These are phyloP conservation scores for Albatrellus ellisii DNA, from an alignment of 768 basidiomycete genomes.

Conservation along the genomic window DNA sequence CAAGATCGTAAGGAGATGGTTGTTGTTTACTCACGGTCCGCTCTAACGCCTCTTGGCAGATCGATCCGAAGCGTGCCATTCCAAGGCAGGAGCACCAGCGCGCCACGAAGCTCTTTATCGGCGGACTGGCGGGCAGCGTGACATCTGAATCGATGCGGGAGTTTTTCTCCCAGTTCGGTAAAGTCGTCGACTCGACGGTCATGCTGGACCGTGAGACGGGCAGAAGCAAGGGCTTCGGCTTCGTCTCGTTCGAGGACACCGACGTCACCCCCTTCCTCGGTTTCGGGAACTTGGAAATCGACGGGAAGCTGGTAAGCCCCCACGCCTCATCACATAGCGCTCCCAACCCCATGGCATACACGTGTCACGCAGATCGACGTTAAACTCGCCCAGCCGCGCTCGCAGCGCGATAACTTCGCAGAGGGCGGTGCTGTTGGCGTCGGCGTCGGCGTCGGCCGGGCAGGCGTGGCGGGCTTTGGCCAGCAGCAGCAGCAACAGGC, in stretches of 20 bases:
- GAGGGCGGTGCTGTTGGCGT: constrained; percentile 3
- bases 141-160: constrained; percentile 86
- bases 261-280: constrained; percentile 79
- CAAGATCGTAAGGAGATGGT: constrained; percentile 52
- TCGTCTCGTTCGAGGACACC: constrained; percentile 86
- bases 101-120: constrained; percentile 90
- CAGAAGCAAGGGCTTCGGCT: constrained; percentile 91
- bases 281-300: constrained; percentile 75
- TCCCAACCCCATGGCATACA: background rate
- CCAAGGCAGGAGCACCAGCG: constrained; percentile 89
- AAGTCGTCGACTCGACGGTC: constrained; percentile 92
- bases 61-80: constrained; percentile 96
- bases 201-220: constrained; percentile 95
- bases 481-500: background rate
- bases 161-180: constrained; percentile 88
- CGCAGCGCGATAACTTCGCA: constrained; percentile 44
- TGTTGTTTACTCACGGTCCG: background rate
- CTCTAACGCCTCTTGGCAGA: constrained; percentile 33
- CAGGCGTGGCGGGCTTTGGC: constrained; percentile 15
- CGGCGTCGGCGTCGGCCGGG: constrained; percentile 28
- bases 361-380: constrained; percentile 66
- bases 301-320: constrained; percentile 73
- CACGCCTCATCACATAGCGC: background rate
- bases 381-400: constrained; percentile 85
- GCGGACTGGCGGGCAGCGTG: constrained; percentile 79